phyloP scores from a whole-genome alignment of 768 basidiomycete species.

The Tubosaeta brunneosetosa region DNA sequence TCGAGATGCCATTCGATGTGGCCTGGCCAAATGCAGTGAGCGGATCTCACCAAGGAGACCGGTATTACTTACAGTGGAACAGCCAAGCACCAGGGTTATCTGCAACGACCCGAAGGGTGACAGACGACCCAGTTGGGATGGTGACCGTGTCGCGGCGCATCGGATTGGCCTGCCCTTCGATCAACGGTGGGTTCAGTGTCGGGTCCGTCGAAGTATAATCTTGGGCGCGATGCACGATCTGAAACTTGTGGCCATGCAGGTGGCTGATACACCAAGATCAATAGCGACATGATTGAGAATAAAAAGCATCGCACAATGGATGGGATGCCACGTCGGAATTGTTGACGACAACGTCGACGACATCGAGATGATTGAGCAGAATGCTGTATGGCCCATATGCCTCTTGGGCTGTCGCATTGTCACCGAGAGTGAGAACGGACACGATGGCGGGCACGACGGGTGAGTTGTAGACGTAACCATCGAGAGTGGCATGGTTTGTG shows the following conservation, averaged over 20 bases:
- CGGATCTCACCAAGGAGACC: background rate
- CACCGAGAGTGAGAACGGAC: slow-evolving; percentile 70
- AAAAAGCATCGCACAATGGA: slow-evolving; percentile 62
- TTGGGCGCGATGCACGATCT: background rate
- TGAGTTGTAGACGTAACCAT: slow-evolving; percentile 61
- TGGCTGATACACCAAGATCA: slow-evolving; percentile 12
- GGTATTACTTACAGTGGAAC: slow-evolving; percentile 60
- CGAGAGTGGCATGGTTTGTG: slow-evolving; percentile 78
- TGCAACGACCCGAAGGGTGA: slow-evolving; percentile 72
- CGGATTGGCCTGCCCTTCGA: slow-evolving; percentile 79
- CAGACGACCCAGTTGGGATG: slow-evolving; percentile 63
- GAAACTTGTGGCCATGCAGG: background rate
- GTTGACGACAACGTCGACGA: slow-evolving; percentile 72
- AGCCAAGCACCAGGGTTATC: slow-evolving; percentile 94
- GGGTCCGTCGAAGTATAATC: slow-evolving; percentile 73
- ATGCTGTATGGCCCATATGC: slow-evolving; percentile 83
- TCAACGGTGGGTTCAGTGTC: slow-evolving; percentile 70
- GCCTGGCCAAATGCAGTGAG: slow-evolving; percentile 35
- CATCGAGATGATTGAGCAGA: slow-evolving; percentile 68
- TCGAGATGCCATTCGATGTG: slow-evolving; percentile 88
- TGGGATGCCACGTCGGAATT: slow-evolving; percentile 73
- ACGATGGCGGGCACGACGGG: slow-evolving; percentile 75
- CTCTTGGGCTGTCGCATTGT: slow-evolving; percentile 55
- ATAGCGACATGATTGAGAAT: background rate
- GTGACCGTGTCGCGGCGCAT: slow-evolving; percentile 88